These are phyloP conservation scores for Venturia aucupariae DNA, from an alignment of 2,329 filamentous ascomycete species.

Conservation along the genomic window DNA sequence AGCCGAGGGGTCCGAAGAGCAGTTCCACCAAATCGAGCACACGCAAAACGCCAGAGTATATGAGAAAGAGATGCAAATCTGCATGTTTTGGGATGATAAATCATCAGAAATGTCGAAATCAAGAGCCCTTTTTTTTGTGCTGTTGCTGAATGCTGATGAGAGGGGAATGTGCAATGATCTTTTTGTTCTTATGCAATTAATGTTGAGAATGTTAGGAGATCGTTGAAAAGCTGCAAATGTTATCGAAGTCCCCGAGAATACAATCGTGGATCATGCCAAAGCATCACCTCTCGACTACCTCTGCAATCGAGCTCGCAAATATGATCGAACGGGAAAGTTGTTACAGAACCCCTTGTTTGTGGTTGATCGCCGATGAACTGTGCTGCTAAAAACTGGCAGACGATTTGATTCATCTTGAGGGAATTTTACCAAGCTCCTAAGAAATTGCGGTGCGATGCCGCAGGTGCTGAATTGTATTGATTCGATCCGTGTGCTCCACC, in stretches of 20 bases:
- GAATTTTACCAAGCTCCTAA: not conserved
- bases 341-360: not conserved
- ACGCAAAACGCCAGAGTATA: not conserved
- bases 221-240: not conserved
- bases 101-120: not conserved
- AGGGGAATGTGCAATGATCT: not conserved
- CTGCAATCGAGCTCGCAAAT: not conserved
- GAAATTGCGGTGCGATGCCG: not conserved
- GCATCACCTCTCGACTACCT: not conserved
- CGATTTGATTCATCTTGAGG: not conserved
- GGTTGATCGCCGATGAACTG: not conserved
- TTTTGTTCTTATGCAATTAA: not conserved
- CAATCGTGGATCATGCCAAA: not conserved
- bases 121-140: not conserved
- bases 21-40: not conserved
- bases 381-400: not conserved
- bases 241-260: not conserved
- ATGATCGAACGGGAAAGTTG: not conserved
- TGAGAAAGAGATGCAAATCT: not conserved
- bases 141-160: not conserved
- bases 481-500: not conserved
- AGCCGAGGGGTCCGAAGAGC: not conserved
- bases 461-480: not conserved
- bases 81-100: not conserved
- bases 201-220: not conserved